A percentile compares a stretch with the other conserved stretches of the same genome.
These are phyloP conservation scores for Russula virescens DNA, from an alignment of 768 basidiomycete species.

Conservation along the genomic window DNA sequence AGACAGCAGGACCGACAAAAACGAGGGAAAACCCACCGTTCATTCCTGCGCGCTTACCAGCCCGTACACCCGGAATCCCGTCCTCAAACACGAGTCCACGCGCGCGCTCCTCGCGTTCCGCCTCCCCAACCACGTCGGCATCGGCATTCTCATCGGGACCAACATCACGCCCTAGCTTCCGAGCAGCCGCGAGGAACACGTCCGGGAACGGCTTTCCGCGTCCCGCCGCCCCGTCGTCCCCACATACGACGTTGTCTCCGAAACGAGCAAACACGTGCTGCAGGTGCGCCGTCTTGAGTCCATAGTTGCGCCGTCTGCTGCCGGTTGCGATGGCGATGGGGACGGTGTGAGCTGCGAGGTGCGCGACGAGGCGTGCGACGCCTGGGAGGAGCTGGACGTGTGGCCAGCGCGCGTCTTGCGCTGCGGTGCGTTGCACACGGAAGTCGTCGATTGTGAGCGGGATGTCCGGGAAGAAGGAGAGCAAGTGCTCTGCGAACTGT, in stretches of 20 bases:
- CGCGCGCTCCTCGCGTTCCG: constrained; percentile 43
- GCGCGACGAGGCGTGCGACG: constrained; percentile 57
- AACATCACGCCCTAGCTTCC: constrained; percentile 46
- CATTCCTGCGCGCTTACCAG: constrained; percentile 83
- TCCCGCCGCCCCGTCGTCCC: constrained; percentile 56
- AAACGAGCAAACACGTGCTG: constrained; percentile 56
- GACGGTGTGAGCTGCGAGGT: constrained; percentile 59
- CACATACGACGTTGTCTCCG: constrained; percentile 61
- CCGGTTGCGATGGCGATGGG: constrained; percentile 83
- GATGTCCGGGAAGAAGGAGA: constrained; percentile 74
- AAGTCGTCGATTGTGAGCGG: constrained; percentile 58
- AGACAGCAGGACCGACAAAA: not conserved
- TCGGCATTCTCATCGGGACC: constrained; percentile 46
- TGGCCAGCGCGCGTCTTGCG: constrained; percentile 65
- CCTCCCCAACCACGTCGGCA: constrained; percentile 32
- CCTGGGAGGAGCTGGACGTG: constrained; percentile 69
- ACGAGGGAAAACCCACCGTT: constrained; percentile 46
- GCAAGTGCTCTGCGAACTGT: constrained; percentile 58
- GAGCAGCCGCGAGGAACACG: constrained; percentile 71
- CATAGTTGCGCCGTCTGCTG: constrained; percentile 57
- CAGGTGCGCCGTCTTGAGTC: constrained; percentile 61
- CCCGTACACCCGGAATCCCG: constrained; percentile 67
- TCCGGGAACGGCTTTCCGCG: constrained; percentile 78
- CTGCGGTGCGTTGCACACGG: constrained; percentile 46
- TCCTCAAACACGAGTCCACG: constrained; percentile 83